Conservation (phyloP, 306 rosid genomes). For the Lathyrus oleraceus region DNA sequence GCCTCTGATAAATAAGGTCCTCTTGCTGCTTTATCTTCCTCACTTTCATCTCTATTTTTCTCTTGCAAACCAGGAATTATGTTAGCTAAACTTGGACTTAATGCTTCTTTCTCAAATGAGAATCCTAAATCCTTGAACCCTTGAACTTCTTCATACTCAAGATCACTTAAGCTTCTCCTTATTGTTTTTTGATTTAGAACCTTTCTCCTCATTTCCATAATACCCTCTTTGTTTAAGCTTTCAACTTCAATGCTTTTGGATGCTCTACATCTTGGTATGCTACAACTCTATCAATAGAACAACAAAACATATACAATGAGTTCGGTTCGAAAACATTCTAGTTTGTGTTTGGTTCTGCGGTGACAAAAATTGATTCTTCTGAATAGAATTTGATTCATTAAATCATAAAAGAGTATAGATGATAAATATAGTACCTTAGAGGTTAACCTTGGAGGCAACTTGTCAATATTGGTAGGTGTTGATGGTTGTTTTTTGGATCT, state of each 20-base stretch:
- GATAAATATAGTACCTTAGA: conserved; percentile 46
- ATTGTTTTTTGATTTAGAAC: conserved; percentile 43
- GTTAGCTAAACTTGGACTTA: conserved; percentile 61
- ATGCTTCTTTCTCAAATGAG: conserved; percentile 67
- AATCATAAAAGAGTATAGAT: neutral
- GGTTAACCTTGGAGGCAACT: conserved; percentile 46
- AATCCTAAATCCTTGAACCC: conserved; percentile 95
- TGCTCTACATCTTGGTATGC: conserved; percentile 50
- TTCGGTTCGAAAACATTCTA: neutral
- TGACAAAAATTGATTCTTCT: no score
- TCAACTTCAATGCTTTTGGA: conserved; percentile 41
- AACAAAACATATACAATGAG: conserved; percentile 21
- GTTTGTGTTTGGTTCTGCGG: neutral
- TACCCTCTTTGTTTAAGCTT: conserved; percentile 42
- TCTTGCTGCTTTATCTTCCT: conserved; percentile 45
- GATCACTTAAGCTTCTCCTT: conserved; percentile 73
- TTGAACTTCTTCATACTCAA: conserved; percentile 80
- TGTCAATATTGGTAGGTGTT: conserved; percentile 35
- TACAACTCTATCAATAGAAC: conserved; percentile 43
- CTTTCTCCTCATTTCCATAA: conserved; percentile 50
- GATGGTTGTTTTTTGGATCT: conserved; percentile 49
- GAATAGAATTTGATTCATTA: no score
- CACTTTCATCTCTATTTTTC: conserved; percentile 51
- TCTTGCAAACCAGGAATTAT: conserved; percentile 86
- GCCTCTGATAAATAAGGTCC: conserved; percentile 93